Evolutionary conservation across 257 asterid species (phyloP), one percentile per base, ranked within the genome.

Genomic region (Solanum chiquidenum): DNA sequence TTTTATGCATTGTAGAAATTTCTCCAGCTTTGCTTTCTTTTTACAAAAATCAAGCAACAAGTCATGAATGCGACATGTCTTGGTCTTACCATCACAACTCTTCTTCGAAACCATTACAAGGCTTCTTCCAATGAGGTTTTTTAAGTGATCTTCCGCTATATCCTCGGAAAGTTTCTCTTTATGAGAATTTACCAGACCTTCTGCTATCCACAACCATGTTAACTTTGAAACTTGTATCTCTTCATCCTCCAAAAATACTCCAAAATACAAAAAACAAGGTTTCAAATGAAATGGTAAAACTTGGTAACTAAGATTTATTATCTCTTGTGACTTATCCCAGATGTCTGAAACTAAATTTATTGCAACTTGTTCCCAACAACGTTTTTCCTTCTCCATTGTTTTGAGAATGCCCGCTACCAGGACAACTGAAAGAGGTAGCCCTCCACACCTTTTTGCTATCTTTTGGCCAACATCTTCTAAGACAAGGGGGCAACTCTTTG

Each of bases 21-120:
- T 76, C 46, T 77, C 83, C 29, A 20, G 2, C 77, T 71, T 18
- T 4, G 83, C 74, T 77, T 66, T 88, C 33, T 38, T 25, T 0
- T 35, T 8, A 64, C 90, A 88, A 8, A 88, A 68, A 33, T 86
- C 79, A 46, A 13, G 66, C 34, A 86, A n/a, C 68, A 35, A 12
- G 35, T 88, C 90, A 79, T 88, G 88, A 46, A 86, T 27, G 18
- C 84, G 86, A 37, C 90, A 86, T 33, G 88, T 4, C 87, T 66
- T 86, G 1, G 16, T 69, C 62, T 10, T 46, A 9, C 88, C 84
- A 2, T 64, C 44, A 23, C 2, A 44, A 5, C 68, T 66, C 64
- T 16, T 46, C 44, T 66, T 69, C 3, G 88, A 37, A 34, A 69
- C 25, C 27, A 66, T 49, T 9, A 86, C 77, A 7, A 88, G 87